Conservation (phyloP, 2,329 filamentous ascomycete genomes). For the Remersonia thermophila region DNA sequence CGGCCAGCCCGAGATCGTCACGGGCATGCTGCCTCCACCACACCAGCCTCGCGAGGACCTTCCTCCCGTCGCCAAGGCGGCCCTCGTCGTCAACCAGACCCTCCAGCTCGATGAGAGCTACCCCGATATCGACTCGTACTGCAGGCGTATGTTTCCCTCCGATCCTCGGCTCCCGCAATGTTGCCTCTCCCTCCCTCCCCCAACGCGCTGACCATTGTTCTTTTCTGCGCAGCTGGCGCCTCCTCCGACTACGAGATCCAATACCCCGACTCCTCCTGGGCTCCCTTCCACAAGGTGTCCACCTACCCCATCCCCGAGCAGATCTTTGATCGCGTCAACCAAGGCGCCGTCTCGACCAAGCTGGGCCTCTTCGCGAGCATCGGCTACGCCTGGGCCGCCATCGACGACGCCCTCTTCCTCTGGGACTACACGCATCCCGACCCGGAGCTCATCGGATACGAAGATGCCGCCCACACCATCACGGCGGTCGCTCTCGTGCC, state of each 20-base stretch:
- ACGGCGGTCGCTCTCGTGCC: conserved; percentile 80
- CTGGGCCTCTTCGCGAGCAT: conserved; percentile 95
- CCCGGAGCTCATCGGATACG: conserved; percentile 81
- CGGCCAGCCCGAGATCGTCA: conserved; percentile 4
- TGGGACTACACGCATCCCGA: conserved; percentile 97
- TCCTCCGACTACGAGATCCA: conserved; percentile 87
- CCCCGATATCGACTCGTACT: conserved; percentile 80
- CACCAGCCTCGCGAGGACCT: conserved; percentile 30
- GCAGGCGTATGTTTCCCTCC: conserved; percentile 55
- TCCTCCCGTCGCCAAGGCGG: conserved; percentile 66
- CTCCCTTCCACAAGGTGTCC: conserved; percentile 77
- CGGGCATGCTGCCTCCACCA: conserved; percentile 25
- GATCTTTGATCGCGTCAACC: conserved; percentile 87
- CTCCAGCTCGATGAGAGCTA: conserved; percentile 67
- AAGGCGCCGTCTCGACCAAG: conserved; percentile 72
- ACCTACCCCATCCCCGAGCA: conserved; percentile 84
- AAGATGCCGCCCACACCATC: conserved; percentile 79
- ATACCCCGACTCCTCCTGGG: conserved; percentile 55
- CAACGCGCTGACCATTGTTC: too few species aligned
- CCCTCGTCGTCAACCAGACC: conserved; percentile 69
- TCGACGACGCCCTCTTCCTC: conserved; percentile 90
- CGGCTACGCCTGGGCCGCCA: conserved; percentile 88
- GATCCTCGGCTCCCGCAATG: conserved; percentile 2
- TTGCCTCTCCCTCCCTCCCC: too few species aligned
- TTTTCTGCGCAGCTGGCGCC: conserved; percentile 53